Percentiles rank a stretch among this genome's conserved stretches.
Evolutionary conservation across 495 filamentous ascomycete species (phyloP).

Genomic region (Neurospora sublineolata): DNA sequence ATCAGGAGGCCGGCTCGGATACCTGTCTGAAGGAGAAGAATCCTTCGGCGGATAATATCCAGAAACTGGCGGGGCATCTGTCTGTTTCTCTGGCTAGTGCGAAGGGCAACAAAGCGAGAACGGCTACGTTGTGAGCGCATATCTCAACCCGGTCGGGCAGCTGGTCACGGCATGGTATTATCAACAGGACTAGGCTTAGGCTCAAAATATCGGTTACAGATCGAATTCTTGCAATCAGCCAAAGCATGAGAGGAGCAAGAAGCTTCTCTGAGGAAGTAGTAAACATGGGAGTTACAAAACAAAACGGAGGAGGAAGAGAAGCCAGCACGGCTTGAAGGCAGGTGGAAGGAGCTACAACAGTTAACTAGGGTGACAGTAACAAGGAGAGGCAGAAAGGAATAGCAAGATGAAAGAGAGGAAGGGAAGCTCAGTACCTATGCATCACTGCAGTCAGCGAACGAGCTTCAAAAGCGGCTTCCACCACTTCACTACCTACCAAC

Average conservation of each 20-base stretch:
- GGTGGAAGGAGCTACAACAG: neutral
- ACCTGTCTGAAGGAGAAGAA: neutral
- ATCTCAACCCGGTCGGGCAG: neutral
- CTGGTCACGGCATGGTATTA: neutral
- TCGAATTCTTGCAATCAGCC: neutral
- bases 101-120: neutral
- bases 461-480: neutral
- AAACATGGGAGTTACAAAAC: neutral
- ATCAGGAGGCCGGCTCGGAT: neutral
- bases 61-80: neutral
- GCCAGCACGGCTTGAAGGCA: neutral
- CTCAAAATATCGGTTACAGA: neutral
- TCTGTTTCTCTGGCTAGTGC: neutral
- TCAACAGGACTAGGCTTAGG: neutral
- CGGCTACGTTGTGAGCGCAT: neutral
- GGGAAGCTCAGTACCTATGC: neutral
- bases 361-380: neutral
- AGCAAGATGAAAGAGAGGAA: neutral
- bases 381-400: neutral
- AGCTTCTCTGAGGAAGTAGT: neutral
- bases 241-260: neutral
- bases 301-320: neutral
- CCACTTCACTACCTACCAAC: neutral
- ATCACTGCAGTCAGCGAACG: neutral
- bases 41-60: neutral